phyloP scores from a whole-genome alignment of 2,329 filamentous ascomycete species.

The Aspergillus udagawae region DNA sequence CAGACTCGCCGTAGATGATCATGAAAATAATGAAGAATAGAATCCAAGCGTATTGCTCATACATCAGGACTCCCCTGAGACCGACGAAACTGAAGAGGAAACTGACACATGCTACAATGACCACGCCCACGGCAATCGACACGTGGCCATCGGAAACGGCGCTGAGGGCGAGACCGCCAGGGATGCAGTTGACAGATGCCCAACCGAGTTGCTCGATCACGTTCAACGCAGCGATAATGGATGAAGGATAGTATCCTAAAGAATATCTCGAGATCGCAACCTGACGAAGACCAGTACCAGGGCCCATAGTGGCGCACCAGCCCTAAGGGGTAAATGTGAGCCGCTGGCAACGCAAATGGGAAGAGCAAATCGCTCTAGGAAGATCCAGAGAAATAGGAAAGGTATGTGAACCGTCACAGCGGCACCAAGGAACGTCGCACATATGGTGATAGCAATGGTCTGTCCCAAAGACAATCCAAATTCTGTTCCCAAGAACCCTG shows the following conservation, averaged over 20 bases:
- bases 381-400: not conserved
- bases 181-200: conserved; percentile 26
- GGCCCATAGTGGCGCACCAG: conserved; percentile 50
- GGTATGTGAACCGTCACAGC: conserved; percentile 17
- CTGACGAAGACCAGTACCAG: conserved; percentile 49
- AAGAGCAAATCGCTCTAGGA: not conserved
- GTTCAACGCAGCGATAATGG: conserved; percentile 45
- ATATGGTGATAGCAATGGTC: conserved; percentile 44
- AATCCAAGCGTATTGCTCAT: conserved; percentile 30
- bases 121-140: conserved; percentile 21
- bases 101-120: conserved; percentile 26
- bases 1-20: conserved; percentile 48
- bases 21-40: conserved; percentile 38
- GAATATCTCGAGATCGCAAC: conserved; percentile 49
- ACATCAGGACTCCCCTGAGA: conserved; percentile 23
- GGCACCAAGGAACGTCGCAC: conserved; percentile 45
- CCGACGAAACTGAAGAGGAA: conserved; percentile 25
- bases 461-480: conserved; percentile 46
- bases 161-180: conserved; percentile 25
- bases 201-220: conserved; percentile 27
- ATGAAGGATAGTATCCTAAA: conserved; percentile 51
- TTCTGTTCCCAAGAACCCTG: conserved; percentile 50
- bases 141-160: conserved; percentile 29
- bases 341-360: not conserved
- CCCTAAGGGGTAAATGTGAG: conserved; percentile 25